Conservation (phyloP, 2,329 filamentous ascomycete species). For the Xylaria sp. region DNA sequence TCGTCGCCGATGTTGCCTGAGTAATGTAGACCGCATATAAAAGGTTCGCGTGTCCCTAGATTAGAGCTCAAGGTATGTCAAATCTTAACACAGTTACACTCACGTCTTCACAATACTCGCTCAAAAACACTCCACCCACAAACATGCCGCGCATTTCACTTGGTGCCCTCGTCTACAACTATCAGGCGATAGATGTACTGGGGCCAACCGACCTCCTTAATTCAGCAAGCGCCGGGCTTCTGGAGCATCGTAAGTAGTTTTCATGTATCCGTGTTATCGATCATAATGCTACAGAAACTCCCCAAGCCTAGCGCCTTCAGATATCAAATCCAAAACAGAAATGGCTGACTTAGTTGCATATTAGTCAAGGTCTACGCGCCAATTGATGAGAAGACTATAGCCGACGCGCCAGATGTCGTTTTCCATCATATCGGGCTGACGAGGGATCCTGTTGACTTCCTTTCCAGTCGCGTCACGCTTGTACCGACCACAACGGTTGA, state of each 20-base stretch:
- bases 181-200: conserved; percentile 31
- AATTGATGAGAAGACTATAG: conserved; percentile 14
- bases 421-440: conserved; percentile 31
- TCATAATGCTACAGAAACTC: not conserved
- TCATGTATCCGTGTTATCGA: not conserved
- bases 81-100: not conserved
- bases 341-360: not conserved
- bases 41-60: not conserved
- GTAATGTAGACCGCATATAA: conserved; percentile 9
- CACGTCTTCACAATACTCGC: not conserved
- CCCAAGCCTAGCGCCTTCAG: not conserved
- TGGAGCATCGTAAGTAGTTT: conserved; percentile 15
- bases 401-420: conserved; percentile 15
- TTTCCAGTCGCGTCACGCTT: conserved; percentile 18
- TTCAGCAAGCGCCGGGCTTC: conserved; percentile 3
- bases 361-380: conserved; percentile 26
- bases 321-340: not conserved
- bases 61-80: not conserved
- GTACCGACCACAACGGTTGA: conserved; percentile 29
- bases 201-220: conserved; percentile 30
- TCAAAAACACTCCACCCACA: not conserved
- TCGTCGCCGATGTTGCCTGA: not conserved
- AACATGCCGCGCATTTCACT: conserved; percentile 28
- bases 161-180: conserved; percentile 26
- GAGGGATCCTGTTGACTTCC: conserved; percentile 19